phyloP scores from a whole-genome alignment of 2,329 filamentous ascomycete genomes.

The Aspergillus spinulosporus region DNA sequence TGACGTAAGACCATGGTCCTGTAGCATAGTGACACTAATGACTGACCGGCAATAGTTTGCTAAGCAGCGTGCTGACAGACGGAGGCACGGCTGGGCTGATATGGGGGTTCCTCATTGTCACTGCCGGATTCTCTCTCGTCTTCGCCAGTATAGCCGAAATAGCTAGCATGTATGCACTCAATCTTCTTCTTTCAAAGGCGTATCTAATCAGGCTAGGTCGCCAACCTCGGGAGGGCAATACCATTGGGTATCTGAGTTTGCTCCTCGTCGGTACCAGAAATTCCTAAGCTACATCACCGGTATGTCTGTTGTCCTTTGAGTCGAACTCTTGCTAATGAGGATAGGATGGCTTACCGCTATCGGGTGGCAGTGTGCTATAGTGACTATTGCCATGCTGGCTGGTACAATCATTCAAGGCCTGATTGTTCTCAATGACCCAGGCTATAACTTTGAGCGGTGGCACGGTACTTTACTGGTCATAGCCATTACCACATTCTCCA shows the following conservation, averaged over 20 bases:
- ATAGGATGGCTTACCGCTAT: constrained; percentile 47
- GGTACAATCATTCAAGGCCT: constrained; percentile 50
- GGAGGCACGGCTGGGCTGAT: constrained; percentile 42
- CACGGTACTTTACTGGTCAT: constrained; percentile 48
- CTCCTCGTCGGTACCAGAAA: constrained; percentile 42
- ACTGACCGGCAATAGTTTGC: constrained; percentile 27
- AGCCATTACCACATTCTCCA: constrained; percentile 41
- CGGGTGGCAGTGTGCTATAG: constrained; percentile 49
- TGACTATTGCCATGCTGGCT: constrained; percentile 46
- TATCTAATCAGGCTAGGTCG: constrained; percentile 29
- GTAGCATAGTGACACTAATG: not conserved
- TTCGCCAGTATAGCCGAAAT: constrained; percentile 45
- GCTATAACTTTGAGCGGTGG: constrained; percentile 45
- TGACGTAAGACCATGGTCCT: constrained; percentile 34
- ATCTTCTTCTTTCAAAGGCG: not conserved
- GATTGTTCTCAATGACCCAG: constrained; percentile 45
- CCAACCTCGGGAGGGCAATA: constrained; percentile 45
- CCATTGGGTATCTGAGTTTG: constrained; percentile 48
- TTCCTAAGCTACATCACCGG: constrained; percentile 50
- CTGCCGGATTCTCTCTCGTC: constrained; percentile 35
- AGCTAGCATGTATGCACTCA: constrained; percentile 43
- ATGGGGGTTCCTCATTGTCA: constrained; percentile 38
- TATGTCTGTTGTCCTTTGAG: constrained; percentile 13
- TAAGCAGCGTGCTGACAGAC: constrained; percentile 35
- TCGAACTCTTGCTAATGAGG: not conserved